phyloP scores from a whole-genome alignment of 129 eudicot genomes.

The Silybum marianum region DNA sequence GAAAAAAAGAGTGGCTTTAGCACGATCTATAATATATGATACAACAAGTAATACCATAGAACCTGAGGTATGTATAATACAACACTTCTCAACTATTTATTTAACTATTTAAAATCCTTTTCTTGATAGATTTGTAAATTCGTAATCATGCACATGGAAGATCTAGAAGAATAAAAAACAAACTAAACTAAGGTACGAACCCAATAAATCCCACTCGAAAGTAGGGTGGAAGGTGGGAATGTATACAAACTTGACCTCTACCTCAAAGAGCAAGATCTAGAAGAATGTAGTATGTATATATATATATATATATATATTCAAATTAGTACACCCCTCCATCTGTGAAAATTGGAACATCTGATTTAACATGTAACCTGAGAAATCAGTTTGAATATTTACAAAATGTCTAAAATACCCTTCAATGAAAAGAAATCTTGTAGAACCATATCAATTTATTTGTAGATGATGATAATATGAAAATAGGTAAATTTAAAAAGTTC shows the following conservation, averaged over 20 bases:
- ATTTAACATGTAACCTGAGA: not conserved
- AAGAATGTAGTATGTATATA: not conserved
- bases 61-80: constrained; percentile 98
- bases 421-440: not conserved
- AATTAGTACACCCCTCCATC: not conserved
- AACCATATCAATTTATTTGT: constrained; percentile 1
- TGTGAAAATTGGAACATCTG: not conserved
- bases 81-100: too few species aligned
- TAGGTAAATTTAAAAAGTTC: not conserved
- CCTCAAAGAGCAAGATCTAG: too few species aligned
- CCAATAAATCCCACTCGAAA: too few species aligned
- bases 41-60: constrained; percentile 74
- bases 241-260: too few species aligned
- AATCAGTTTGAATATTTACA: not conserved
- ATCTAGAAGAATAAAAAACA: too few species aligned
- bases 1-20: constrained; percentile 97
- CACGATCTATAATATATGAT: constrained; percentile 86
- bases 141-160: too few species aligned
- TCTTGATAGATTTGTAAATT: not conserved
- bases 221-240: too few species aligned
- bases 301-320: not conserved
- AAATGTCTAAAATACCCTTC: not conserved
- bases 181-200: too few species aligned
- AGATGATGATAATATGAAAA: not conserved
- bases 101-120: not conserved